phyloP scores from a whole-genome alignment of 2,329 filamentous ascomycete species.

The Colletotrichum sp. region DNA sequence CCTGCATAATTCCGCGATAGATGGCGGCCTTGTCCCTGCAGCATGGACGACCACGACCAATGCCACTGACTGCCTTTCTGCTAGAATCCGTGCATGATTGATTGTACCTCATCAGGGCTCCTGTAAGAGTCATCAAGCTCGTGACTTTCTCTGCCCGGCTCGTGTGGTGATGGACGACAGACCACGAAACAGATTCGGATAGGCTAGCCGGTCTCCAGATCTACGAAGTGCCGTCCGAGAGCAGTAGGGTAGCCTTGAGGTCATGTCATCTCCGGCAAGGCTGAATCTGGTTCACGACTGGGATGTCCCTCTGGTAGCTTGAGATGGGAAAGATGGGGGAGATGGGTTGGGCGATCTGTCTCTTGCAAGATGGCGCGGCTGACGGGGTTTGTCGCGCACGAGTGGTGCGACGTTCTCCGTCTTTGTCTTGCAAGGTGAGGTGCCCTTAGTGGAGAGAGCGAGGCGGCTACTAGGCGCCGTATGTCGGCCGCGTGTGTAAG shows the following conservation, averaged over 20 bases:
- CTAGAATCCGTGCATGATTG: neutral
- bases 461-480: neutral
- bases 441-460: neutral
- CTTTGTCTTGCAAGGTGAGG: constrained; percentile 5
- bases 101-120: neutral
- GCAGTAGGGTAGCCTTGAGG: neutral
- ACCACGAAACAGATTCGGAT: neutral
- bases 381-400: neutral
- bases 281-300: neutral
- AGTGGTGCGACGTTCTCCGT: constrained; percentile 1
- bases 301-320: neutral
- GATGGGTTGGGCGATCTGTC: constrained; percentile 9
- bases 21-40: neutral
- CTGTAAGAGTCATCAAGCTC: neutral
- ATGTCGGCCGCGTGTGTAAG: neutral
- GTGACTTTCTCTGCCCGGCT: neutral
- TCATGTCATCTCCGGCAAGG: constrained; percentile 5
- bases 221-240: neutral
- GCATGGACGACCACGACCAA: neutral
- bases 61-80: neutral
- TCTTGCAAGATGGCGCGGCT: neutral
- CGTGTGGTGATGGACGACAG: neutral
- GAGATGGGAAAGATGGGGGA: neutral
- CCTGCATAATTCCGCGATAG: neutral
- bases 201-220: neutral